A percentile compares a stretch with the other conserved stretches of the same genome.
phyloP scores from a whole-genome alignment of 2,329 filamentous ascomycete species.

The Arthrobotrys iridis region DNA sequence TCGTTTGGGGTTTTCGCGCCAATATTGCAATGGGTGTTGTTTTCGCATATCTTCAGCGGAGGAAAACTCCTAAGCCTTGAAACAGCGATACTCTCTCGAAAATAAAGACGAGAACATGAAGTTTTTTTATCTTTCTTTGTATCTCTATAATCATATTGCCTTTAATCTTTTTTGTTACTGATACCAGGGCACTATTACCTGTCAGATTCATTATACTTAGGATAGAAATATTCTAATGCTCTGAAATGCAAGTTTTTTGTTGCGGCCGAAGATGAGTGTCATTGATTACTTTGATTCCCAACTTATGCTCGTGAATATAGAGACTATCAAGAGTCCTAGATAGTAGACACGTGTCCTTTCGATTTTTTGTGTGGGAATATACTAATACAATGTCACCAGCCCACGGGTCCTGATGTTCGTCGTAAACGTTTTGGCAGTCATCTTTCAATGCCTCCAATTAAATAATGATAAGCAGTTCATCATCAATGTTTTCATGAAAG shows the following conservation, averaged over 20 bases:
- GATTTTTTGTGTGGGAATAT: no score
- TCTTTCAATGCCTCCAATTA: no score
- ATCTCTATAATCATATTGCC: not conserved
- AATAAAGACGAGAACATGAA: not conserved
- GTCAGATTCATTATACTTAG: not conserved
- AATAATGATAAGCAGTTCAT: no score
- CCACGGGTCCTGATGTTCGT: no score
- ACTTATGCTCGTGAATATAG: no score
- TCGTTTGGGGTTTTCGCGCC: not conserved
- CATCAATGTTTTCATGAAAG: no score
- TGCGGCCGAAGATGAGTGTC: no score
- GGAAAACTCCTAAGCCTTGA: not conserved
- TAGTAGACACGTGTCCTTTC: no score
- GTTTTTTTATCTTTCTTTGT: not conserved
- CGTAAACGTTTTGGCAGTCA: no score
- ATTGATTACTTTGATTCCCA: no score
- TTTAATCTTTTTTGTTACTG: not conserved
- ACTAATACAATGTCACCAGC: no score
- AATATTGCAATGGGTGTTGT: not conserved
- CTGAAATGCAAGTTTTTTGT: not conserved
- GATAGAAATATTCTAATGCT: not conserved
- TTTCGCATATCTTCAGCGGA: not conserved
- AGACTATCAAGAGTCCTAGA: no score
- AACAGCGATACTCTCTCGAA: not conserved
- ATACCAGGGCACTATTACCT: not conserved